phyloP scores from a whole-genome alignment of 768 basidiomycete species.

The Cystobasidium tubakii region DNA sequence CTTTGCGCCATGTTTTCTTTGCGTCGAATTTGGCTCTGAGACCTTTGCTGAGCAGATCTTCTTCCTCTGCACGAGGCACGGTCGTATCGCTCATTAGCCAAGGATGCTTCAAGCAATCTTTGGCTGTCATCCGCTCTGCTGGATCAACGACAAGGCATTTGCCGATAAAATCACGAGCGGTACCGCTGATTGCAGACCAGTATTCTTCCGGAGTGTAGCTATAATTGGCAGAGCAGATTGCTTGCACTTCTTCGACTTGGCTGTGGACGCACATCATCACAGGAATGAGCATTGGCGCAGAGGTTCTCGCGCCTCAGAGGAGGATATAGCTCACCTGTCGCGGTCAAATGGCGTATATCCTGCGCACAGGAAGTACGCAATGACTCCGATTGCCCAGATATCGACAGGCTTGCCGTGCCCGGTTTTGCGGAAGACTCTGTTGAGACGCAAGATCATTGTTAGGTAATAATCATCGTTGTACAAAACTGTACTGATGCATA shows the following conservation, averaged over 20 bases:
- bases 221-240: slow-evolving; percentile 87
- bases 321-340: slow-evolving; percentile 60
- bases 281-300: not conserved
- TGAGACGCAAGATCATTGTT: slow-evolving; percentile 42
- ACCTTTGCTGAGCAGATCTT: slow-evolving; percentile 34
- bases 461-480: slow-evolving; percentile 58
- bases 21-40: slow-evolving; percentile 36
- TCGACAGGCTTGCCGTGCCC: slow-evolving; percentile 76
- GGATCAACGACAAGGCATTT: slow-evolving; percentile 83
- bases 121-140: slow-evolving; percentile 68
- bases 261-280: not conserved
- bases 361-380: slow-evolving; percentile 83
- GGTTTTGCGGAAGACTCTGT: slow-evolving; percentile 51
- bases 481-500: slow-evolving; percentile 69
- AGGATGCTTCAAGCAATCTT: slow-evolving; percentile 64
- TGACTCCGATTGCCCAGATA: slow-evolving; percentile 82
- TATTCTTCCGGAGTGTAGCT: slow-evolving; percentile 78
- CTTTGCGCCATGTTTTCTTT: slow-evolving; percentile 34
- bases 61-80: slow-evolving; percentile 50
- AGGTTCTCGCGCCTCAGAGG: slow-evolving; percentile 46
- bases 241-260: slow-evolving; percentile 76
- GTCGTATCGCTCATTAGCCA: slow-evolving; percentile 75
- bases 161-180: slow-evolving; percentile 72
- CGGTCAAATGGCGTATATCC: slow-evolving; percentile 97
- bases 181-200: slow-evolving; percentile 75